phyloP scores from a whole-genome alignment of 192 early-diverging fungal genomes.

The Haplosporangium gracile region DNA sequence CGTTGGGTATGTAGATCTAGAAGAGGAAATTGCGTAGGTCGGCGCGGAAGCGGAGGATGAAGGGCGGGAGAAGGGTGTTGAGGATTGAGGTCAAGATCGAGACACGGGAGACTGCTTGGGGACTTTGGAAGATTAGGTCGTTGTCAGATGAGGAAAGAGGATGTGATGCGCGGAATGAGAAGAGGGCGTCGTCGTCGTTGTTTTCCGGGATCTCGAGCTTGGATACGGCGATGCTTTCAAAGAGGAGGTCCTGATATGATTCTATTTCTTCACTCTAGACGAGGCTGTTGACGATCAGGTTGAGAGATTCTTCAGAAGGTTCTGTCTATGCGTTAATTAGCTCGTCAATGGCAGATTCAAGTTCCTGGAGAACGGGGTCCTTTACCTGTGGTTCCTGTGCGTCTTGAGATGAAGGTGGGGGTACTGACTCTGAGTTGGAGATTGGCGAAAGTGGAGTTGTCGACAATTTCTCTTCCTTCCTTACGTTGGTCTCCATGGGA shows the following conservation, averaged over 20 bases:
- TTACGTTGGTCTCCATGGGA: neutral
- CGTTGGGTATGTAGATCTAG: conserved; percentile 11
- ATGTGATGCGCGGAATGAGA: neutral
- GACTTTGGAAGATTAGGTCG: neutral
- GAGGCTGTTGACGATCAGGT: neutral
- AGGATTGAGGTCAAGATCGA: neutral
- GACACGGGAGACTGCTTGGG: neutral
- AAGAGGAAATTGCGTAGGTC: conserved; percentile 27
- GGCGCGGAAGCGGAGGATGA: conserved; percentile 16
- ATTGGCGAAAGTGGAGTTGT: neutral
- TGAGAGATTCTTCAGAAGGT: neutral
- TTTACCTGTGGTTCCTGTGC: neutral
- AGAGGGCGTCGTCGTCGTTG: neutral
- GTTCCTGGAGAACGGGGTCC: neutral
- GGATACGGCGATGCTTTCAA: neutral
- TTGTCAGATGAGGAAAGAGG: neutral
- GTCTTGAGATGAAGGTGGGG: neutral
- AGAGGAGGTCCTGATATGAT: neutral
- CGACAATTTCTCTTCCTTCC: neutral
- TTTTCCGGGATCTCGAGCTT: neutral
- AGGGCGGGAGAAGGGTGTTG: conserved; percentile 18
- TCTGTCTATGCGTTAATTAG: neutral
- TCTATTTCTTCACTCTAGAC: conserved; percentile 8
- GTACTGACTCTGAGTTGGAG: neutral
- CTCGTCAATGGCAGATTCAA: neutral